These are phyloP conservation scores for Leishmania lainsoni DNA, from an alignment of 208 protist genomes.

Conservation along the genomic window DNA sequence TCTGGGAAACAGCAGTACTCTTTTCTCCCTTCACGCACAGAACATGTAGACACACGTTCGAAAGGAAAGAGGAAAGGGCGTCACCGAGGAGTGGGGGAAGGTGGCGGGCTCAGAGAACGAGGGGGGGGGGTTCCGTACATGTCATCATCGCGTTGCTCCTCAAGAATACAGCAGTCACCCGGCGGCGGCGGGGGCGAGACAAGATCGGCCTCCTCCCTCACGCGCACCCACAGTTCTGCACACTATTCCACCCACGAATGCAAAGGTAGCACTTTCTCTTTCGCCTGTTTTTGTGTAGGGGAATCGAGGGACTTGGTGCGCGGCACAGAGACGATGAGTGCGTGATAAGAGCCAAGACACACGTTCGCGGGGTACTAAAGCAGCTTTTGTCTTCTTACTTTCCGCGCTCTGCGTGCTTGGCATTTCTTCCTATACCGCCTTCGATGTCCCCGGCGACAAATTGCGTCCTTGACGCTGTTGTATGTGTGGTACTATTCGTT, in stretches of 20 bases:
- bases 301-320: background rate
- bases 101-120: background rate
- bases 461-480: background rate
- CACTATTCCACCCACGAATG: background rate
- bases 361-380: background rate
- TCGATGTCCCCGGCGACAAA: background rate
- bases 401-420: background rate
- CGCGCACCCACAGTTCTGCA: background rate
- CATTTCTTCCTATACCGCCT: background rate
- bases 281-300: background rate
- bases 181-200: background rate
- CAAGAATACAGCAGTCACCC: background rate
- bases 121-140: background rate
- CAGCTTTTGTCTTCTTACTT: background rate
- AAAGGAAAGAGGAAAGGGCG: too few species aligned
- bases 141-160: background rate
- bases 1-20: background rate
- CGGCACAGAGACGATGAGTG: background rate
- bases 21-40: background rate
- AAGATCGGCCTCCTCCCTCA: background rate
- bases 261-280: background rate
- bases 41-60: too few species aligned
- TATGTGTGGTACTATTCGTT: background rate
- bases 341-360: background rate
- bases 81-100: background rate